Base-by-base conservation (phyloP, 1,284 basidiomycete species). In the Ceratobasidium theobromae region DNA sequence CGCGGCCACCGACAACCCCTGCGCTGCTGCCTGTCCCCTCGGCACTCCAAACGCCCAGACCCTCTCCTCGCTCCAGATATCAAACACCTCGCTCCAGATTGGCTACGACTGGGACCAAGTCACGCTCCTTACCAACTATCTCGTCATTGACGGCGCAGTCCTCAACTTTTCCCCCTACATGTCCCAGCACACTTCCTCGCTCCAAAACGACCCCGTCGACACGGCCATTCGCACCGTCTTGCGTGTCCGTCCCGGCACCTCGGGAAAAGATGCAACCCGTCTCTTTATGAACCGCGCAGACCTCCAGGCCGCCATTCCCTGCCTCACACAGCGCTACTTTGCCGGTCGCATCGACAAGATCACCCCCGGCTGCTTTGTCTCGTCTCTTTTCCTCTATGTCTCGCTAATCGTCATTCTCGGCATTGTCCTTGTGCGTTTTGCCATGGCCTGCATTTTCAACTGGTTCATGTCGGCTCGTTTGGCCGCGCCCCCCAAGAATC, bases 321-420 rank as follows among this genome's bases (percentile, higher is more conserved):
- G 97, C 78, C 79, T 98, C 70, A 82, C 83, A 53, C 80, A 92
- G 72, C 86, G 95, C 5, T 98, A 96, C 76, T 84, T 85, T 60
- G 95, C 95, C 0, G 97, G 97, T 14, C 89, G 90, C 74, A 98
- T 99, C 70, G 95, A 98, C 82, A 98, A 98, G 78, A 82, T 97
- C 74, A 90, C 95, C 0, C 93, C 97, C 0, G 97, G 94, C 12
- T 99, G 97, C 77, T 96, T 98, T 77, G 87, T 94, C 53, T 90
- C 94, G 16, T 83, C 87, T 53, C 81, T 99, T 35, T 86, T 99
- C 75, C 87, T 99, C 58, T 99, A 98, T 76, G 80, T 87, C 30
- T 95, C 95, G 65, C 84, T 99, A 55, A 85, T 94, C 73, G 86
- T 98, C 77, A 95, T 99, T 74, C 84, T 99, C 67, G 84, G 84